Evolutionary conservation across 2,329 filamentous ascomycete genomes (phyloP).

Genomic region (Didymella pinodella): DNA sequence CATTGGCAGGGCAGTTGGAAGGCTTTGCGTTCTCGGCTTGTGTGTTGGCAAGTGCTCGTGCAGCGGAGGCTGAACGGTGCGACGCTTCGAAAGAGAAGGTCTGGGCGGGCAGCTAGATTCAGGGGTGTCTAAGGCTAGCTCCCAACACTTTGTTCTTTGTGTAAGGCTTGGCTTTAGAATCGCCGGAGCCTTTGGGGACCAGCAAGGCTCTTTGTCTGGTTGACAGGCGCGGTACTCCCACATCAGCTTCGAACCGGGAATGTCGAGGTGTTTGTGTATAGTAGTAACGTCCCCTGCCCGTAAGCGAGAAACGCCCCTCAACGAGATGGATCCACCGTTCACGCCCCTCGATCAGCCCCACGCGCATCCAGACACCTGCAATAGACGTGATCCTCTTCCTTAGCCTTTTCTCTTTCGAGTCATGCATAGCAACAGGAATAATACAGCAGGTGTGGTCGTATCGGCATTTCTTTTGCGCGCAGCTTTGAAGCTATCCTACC

Average conservation of each 20-base stretch:
- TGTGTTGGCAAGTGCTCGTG: constrained; percentile 12
- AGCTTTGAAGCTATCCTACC: too few species aligned
- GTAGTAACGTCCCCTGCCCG: neutral
- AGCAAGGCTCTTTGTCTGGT: constrained; percentile 1
- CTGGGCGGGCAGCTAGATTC: constrained; percentile 14
- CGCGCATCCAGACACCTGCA: too few species aligned
- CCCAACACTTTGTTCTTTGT: constrained; percentile 17
- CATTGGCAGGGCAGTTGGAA: constrained; percentile 2
- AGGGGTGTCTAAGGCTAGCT: constrained; percentile 15
- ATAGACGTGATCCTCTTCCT: too few species aligned
- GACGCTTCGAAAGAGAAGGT: constrained; percentile 3
- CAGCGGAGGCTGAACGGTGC: constrained; percentile 8
- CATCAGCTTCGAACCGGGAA: neutral
- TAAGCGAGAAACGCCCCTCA: too few species aligned
- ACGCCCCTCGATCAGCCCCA: too few species aligned
- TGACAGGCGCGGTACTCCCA: constrained; percentile 3
- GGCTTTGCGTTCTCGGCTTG: constrained; percentile 9
- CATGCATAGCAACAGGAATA: too few species aligned
- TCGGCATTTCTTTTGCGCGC: too few species aligned
- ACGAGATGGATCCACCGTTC: too few species aligned
- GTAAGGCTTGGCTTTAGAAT: constrained; percentile 6
- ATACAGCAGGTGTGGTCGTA: too few species aligned
- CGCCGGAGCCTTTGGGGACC: neutral
- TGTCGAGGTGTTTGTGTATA: neutral
- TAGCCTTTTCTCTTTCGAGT: too few species aligned